Conservation (phyloP, 441 rosid species). For the Populus hybrid region DNA sequence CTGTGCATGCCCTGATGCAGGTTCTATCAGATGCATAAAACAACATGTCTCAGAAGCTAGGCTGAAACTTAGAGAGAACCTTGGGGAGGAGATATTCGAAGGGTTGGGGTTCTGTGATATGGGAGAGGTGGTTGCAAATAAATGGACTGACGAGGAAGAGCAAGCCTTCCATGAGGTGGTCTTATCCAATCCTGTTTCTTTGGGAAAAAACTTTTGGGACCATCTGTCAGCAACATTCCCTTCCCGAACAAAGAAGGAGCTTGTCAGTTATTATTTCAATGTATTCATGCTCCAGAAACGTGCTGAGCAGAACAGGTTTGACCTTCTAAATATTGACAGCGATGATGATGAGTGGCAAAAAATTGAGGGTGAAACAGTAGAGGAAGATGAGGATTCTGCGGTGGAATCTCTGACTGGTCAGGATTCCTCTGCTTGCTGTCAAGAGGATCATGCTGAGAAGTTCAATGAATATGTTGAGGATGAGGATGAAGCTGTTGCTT, state of each 20-base stretch:
- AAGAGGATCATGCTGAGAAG: slow-evolving; percentile 24
- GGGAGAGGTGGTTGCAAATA: slow-evolving; percentile 48
- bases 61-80: slow-evolving; percentile 31
- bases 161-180: slow-evolving; percentile 33
- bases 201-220: slow-evolving; percentile 44
- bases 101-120: slow-evolving; percentile 44
- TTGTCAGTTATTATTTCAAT: slow-evolving; percentile 51
- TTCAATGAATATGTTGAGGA: slow-evolving; percentile 27
- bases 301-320: slow-evolving; percentile 44
- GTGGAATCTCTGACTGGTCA: slow-evolving; percentile 40
- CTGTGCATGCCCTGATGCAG: slow-evolving; percentile 38
- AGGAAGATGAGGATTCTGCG: slow-evolving; percentile 41
- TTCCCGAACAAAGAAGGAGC: slow-evolving; percentile 35
- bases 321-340: slow-evolving; percentile 47
- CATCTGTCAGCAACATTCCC: slow-evolving; percentile 37
- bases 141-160: slow-evolving; percentile 47
- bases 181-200: slow-evolving; percentile 35
- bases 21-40: slow-evolving; percentile 40
- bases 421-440: slow-evolving; percentile 19
- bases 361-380: slow-evolving; percentile 45
- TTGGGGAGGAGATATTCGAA: slow-evolving; percentile 38
- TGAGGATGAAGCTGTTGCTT: slow-evolving; percentile 24
- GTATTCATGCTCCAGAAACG: slow-evolving; percentile 45
- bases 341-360: slow-evolving; percentile 60
- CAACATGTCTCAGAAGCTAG: slow-evolving; percentile 42